Base-by-base conservation (phyloP, 495 filamentous ascomycete genomes). In the Aspergillus campestris region DNA sequence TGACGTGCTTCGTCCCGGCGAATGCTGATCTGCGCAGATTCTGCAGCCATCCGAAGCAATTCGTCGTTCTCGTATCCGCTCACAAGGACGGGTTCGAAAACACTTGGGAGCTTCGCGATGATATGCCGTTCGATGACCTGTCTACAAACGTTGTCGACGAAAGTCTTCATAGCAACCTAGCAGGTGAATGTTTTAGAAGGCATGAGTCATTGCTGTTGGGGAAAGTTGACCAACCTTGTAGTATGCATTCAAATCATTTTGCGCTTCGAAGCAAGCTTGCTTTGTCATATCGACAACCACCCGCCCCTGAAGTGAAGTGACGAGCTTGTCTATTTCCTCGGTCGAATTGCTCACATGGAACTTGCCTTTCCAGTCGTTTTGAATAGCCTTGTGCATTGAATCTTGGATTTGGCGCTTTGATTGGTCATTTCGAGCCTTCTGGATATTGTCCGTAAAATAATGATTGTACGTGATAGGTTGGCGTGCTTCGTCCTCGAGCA, bases 401-500 rank as follows among this genome's bases (percentile, higher is more conserved):
- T 15, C 31, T 34, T 38, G 24, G 8, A 57, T 36, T 7, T 31
- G n/a, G 2, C 36, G 10, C 15, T 55, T 55, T 0, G 31, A 30
- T 0, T 31, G 31, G 9, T 61, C 55, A 9, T 52, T n/a, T 7
- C 63, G 52, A 1, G 53, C 53, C n/a, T 65, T 64, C n/a, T 62
- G 48, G 34, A 74, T 57, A 1, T 58, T 70, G 29, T 70, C 59
- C 0, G 59, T 71, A 40, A 69, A 75, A 30, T 70, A 70, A 37
- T 70, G 67, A 38, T 73, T 73, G 48, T 74, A 74, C 1, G 69
- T 75, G 27, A 72, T 66, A 0, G 67, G 69, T 34, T 63, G 59
- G 7, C 55, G 57, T 36, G 59, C 44, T 18, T 69, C 65, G 38
- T 76, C 76, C 12, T 61, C 47, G 6, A 79, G 54, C 6, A 78